phyloP scores from a whole-genome alignment of 2,329 filamentous ascomycete genomes.

The Diplodia intermedia region DNA sequence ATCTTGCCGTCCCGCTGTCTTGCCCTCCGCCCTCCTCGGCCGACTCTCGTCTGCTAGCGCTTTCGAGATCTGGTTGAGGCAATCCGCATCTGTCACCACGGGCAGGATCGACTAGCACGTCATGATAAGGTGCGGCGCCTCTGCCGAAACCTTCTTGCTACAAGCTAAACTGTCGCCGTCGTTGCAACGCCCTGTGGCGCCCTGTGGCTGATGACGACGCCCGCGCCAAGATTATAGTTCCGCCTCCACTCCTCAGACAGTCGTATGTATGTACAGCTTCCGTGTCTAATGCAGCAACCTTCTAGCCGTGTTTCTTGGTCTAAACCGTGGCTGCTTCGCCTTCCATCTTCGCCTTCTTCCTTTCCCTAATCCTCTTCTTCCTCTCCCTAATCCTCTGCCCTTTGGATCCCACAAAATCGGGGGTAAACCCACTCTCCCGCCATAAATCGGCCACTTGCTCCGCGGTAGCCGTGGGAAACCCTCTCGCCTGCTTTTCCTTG shows the following conservation, averaged over 20 bases:
- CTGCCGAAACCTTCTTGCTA: not conserved
- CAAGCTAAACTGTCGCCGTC: not conserved
- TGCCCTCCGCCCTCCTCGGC: no score
- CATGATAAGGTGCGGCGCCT: conserved; percentile 5
- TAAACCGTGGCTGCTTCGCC: no score
- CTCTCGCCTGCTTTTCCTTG: no score
- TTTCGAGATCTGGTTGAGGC: not conserved
- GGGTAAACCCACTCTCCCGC: no score
- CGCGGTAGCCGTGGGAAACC: no score
- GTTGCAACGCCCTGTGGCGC: not conserved
- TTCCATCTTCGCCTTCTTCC: no score
- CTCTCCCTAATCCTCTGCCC: no score
- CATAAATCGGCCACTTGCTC: no score
- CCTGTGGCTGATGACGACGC: not conserved
- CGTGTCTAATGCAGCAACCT: not conserved
- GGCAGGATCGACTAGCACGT: not conserved
- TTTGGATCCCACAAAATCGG: no score
- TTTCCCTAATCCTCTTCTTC: not conserved
- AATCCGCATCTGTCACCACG: not conserved
- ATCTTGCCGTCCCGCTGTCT: conserved; percentile 4
- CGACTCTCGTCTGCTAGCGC: not conserved
- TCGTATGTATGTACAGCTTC: not conserved
- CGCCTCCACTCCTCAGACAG: no score
- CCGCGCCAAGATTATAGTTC: not conserved
- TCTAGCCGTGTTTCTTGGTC: not conserved